A percentile compares a stretch with the other conserved stretches of the same genome.
phyloP scores from a whole-genome alignment of 805 yeast species.

The Yarrowia hollandica region DNA sequence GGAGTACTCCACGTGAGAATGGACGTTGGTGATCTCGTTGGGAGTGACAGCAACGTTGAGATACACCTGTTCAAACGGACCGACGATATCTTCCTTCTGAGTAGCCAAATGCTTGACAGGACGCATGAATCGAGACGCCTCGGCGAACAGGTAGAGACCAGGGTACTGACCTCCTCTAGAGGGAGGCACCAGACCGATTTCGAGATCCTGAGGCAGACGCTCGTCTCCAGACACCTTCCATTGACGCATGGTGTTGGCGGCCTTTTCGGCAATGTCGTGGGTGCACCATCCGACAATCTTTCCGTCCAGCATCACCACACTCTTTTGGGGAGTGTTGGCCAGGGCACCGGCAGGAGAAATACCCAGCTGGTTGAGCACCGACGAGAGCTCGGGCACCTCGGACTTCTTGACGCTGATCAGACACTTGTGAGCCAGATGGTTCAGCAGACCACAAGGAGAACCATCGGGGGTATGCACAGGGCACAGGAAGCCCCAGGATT shows the following conservation, averaged over 20 bases:
- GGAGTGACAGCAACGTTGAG: slow-evolving; percentile 96
- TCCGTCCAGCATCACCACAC: slow-evolving; percentile 95
- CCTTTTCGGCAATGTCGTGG: slow-evolving; percentile 79
- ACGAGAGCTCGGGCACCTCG: slow-evolving; percentile 72
- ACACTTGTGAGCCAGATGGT: slow-evolving; percentile 96
- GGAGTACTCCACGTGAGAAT: slow-evolving; percentile 89
- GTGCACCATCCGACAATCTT: slow-evolving; percentile 90
- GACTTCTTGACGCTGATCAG: slow-evolving; percentile 72
- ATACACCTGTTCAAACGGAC: slow-evolving; percentile 97
- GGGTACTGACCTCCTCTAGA: slow-evolving; percentile 95
- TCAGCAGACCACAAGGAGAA: slow-evolving; percentile 96
- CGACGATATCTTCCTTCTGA: slow-evolving; percentile 80
- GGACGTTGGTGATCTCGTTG: slow-evolving; percentile 77
- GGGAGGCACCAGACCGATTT: slow-evolving; percentile 96
- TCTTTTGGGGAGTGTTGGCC: slow-evolving; percentile 82
- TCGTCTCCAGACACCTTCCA: slow-evolving; percentile 85
- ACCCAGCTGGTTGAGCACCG: slow-evolving; percentile 67
- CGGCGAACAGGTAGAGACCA: slow-evolving; percentile 87
- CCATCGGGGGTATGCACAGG: slow-evolving; percentile 99
- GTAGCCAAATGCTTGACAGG: slow-evolving; percentile 90
- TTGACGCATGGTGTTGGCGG: slow-evolving; percentile 85
- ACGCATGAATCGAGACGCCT: slow-evolving; percentile 92
- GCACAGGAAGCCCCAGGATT: slow-evolving; percentile 98
- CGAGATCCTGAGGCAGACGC: slow-evolving; percentile 81
- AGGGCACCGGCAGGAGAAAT: slow-evolving; percentile 76